A percentile compares a stretch with the other conserved stretches of the same genome.
phyloP scores from a whole-genome alignment of 169 alveolate species.

The Cryptosporidium canis region DNA sequence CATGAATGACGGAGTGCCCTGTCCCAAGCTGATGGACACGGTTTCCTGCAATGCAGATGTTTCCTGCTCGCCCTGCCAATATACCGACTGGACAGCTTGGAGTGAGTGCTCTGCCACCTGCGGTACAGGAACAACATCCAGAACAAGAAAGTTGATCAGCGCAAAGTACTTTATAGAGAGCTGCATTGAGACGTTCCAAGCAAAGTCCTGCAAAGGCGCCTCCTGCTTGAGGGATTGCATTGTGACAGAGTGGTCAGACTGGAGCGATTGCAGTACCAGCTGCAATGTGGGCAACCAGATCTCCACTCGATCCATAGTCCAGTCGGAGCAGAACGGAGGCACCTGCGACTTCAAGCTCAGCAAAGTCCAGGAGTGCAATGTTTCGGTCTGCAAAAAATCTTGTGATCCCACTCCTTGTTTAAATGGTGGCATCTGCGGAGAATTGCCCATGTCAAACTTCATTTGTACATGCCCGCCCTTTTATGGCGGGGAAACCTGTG shows the following conservation, averaged over 20 bases:
- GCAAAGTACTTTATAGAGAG: not conserved
- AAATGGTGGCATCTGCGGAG: conserved; percentile 43
- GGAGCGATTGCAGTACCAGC: conserved; percentile 70
- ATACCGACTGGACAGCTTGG: conserved; percentile 24
- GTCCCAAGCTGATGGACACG: conserved; percentile 21
- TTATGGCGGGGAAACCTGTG: conserved; percentile 59
- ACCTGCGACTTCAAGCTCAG: conserved; percentile 2
- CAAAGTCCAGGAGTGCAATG: conserved; percentile 27
- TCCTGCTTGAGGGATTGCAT: conserved; percentile 55
- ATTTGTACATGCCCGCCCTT: conserved; percentile 40
- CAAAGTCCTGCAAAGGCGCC: conserved; percentile 39
- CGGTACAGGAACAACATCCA: conserved; percentile 42
- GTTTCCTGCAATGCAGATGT: conserved; percentile 45
- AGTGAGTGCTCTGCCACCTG: conserved; percentile 20
- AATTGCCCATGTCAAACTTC: conserved; percentile 35
- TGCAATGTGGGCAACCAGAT: conserved; percentile 50
- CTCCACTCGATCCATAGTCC: conserved; percentile 30
- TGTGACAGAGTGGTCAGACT: conserved; percentile 71
- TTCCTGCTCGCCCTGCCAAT: conserved; percentile 39
- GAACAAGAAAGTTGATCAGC: conserved; percentile 73
- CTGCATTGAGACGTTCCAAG: conserved; percentile 41
- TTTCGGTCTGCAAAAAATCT: conserved; percentile 3
- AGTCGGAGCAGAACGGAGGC: conserved; percentile 43
- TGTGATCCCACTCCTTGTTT: conserved; percentile 67
- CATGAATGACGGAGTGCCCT: conserved; percentile 49